Base-by-base conservation (phyloP, 2,329 filamentous ascomycete genomes). In the Fusarium stilboides region DNA sequence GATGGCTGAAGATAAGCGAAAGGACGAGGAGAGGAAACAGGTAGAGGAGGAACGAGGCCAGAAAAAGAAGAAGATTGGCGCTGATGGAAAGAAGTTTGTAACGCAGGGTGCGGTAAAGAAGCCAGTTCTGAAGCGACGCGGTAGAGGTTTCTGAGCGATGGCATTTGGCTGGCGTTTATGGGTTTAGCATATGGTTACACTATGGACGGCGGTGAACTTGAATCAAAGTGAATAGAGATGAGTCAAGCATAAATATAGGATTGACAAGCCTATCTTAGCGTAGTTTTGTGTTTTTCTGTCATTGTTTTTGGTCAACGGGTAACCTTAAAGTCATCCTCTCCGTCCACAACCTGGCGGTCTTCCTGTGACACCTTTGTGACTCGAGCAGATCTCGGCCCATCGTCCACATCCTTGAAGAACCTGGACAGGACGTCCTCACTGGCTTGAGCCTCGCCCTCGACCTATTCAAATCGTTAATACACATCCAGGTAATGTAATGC, bases 401-500 rank as follows among this genome's bases (percentile, higher is more conserved):
- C 86, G 74, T 94, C 87, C 46, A 98, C 82, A 66, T 93, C 89
- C 71, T 91, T 88, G 36, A 97, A 81, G 69, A 98, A 91, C 57
- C 89, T 87, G 53, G 89, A 80, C 26, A 98, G 78, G 4, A 86
- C 80, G 1, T 88, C 85, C 2, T 89, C 85, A 3, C 87, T 84
- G 31, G 94, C 94, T 77, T 98, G 95, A 7, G 91, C 94, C 81
- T 98, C 94, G 26, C 95, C 95, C 76, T 93, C 89, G 46, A 98
- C 94, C 93, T 97, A 46, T 74, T 80, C 53, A 13, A 17, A 15
- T 13, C 22, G 39, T 68, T 28, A 68, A 44, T 43, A 4, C 17
- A 31, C 17, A 15, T 17, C 15, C 37, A 46, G 17, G 13, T 37
- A 36, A 12, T 5, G 3, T 2, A 31, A 20, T 31, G 24, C 13